Conservation (phyloP, 768 basidiomycete species). For the Hygrophorus russula region DNA sequence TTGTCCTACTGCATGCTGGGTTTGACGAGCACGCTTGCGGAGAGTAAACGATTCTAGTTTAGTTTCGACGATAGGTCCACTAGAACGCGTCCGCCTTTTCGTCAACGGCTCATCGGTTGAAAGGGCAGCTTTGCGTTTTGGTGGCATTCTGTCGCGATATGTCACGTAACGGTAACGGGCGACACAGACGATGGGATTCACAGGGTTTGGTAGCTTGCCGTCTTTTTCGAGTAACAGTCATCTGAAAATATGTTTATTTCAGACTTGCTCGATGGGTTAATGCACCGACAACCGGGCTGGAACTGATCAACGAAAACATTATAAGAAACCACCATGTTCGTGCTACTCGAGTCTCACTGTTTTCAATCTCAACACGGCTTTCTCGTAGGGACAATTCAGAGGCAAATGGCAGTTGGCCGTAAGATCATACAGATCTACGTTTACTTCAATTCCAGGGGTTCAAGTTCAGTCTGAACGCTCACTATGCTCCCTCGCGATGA, state of each 20-base stretch:
- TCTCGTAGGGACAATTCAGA: conserved; percentile 39
- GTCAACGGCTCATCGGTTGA: conserved; percentile 14
- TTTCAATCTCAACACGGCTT: conserved; percentile 8
- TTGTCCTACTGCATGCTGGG: neutral
- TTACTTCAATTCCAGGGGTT: conserved; percentile 42
- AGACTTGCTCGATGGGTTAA: conserved; percentile 78
- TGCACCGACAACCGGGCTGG: conserved; percentile 62
- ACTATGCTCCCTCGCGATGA: conserved; percentile 71
- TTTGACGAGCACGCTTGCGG: neutral
- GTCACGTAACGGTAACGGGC: conserved; percentile 8
- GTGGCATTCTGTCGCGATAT: conserved; percentile 22
- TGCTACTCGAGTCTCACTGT: conserved; percentile 7
- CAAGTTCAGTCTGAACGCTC: conserved; percentile 48
- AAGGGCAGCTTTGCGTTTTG: conserved; percentile 33
- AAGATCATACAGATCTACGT: conserved; percentile 65
- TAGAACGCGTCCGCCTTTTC: conserved; percentile 23
- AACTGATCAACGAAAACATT: conserved; percentile 61
- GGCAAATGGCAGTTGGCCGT: conserved; percentile 64
- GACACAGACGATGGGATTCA: conserved; percentile 41
- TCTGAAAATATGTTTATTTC: conserved; percentile 4
- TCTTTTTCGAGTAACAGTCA: neutral
- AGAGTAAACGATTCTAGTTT: neutral
- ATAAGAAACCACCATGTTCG: conserved; percentile 54
- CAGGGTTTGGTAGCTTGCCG: conserved; percentile 31
- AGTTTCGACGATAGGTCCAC: conserved; percentile 1